Evolutionary conservation across 768 basidiomycete genomes (phyloP), one percentile per base, ranked within the genome.

Genomic region (Trichaptum fuscoviolaceum): DNA sequence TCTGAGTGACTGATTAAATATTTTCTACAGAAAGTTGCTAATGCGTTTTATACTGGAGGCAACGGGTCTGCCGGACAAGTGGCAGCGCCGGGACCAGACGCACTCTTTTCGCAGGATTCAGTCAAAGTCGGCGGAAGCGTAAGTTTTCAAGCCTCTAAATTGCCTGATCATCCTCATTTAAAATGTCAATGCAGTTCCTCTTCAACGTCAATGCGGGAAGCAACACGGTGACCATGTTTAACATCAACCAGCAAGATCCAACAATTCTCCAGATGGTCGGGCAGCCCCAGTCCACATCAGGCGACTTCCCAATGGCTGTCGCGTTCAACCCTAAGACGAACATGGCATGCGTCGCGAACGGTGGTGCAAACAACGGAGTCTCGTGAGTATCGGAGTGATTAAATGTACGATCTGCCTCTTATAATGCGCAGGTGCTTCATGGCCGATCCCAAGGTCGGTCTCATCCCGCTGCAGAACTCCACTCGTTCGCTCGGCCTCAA

Each of bases 261-360:
- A 76, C 80, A 2, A 70, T 76, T 42, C 71, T 85, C 34, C 70
- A 68, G 12, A 76, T 80, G 77, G 74, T 84, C 35, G 84, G 83
- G 0, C 72, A 75, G 36, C 83, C 83, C 7, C 76, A 80, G 0
- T 75, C 77, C 20, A 78, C 75, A 17, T 81, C 78, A 4, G 83
- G 84, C 18, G 81, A 85, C 64, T 85, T 84, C 77, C 83, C 84
- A 18, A 74, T 85, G 66, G 81, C 83, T 0, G 63, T 81, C 23
- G 74, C 76, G 1, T 74, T 79, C 67, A 78, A 77, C 68, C 65
- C 67, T 25, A 71, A 71, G 26, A 77, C 75, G 18, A 73, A 66
- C 62, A 71, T 68, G 6, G 69, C 77, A 5, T 80, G 79, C 60
- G 77, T 74, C 2, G 70, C 78, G 26, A 79, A 80, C 64, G 77